A percentile compares a stretch with the other conserved stretches of the same genome.
phyloP scores from a whole-genome alignment of 805 yeast species.

The Yamadazyma kitorensis region DNA sequence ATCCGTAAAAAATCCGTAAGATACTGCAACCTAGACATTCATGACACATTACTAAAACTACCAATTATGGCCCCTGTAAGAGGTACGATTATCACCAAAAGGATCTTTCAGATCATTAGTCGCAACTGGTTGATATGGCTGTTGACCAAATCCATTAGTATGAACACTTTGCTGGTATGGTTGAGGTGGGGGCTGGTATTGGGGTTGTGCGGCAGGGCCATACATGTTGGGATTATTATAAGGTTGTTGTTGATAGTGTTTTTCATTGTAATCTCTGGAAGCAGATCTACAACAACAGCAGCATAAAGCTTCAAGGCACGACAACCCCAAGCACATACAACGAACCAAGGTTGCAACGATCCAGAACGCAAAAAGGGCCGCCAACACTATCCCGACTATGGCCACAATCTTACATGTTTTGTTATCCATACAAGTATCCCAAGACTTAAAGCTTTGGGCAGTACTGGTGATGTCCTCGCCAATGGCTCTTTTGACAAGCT shows the following conservation, averaged over 20 bases:
- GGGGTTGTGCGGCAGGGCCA: conserved; percentile 17
- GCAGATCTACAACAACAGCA: conserved; percentile 46
- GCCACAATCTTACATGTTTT: conserved; percentile 73
- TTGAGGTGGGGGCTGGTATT: conserved; percentile 8
- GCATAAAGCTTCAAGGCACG: conserved; percentile 42
- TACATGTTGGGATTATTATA: conserved; percentile 36
- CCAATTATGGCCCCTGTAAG: conserved; percentile 10
- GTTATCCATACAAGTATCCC: conserved; percentile 83
- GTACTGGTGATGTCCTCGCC: conserved; percentile 24
- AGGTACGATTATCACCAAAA: conserved; percentile 5
- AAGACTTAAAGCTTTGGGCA: conserved; percentile 55
- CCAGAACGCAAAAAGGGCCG: conserved; percentile 54
- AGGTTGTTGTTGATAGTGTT: conserved; percentile 9
- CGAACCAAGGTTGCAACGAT: conserved; percentile 51
- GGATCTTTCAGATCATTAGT: conserved; percentile 5
- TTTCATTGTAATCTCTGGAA: conserved; percentile 7
- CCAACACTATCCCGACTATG: conserved; percentile 67
- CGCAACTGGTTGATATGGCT: conserved; percentile 8
- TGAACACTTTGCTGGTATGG: conserved; percentile 1
- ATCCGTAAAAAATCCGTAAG: too few species aligned
- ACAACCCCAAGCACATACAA: conserved; percentile 54
- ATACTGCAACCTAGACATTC: too few species aligned
- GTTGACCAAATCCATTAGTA: neutral
- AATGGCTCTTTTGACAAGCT: conserved; percentile 9
- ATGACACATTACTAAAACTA: too few species aligned